These are phyloP conservation scores for Pseudocercospora vitis DNA, from an alignment of 2,329 filamentous ascomycete species.

Conservation along the genomic window DNA sequence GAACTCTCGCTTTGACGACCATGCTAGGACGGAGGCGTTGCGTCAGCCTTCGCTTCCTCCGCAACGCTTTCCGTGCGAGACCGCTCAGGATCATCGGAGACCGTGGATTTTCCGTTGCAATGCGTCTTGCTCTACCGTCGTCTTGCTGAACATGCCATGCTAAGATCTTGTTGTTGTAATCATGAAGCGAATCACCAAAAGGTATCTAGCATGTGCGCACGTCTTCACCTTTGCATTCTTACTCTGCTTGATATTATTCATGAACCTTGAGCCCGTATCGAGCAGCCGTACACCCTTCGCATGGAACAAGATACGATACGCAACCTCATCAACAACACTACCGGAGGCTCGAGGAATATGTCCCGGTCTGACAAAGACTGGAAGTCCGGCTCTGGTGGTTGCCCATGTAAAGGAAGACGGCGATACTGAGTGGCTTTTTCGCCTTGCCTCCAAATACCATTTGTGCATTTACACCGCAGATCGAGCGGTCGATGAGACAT, in stretches of 20 bases:
- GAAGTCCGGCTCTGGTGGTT: constrained; percentile 50
- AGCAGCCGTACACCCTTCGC: constrained; percentile 35
- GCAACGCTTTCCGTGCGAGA: too few species aligned
- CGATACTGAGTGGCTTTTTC: constrained; percentile 45
- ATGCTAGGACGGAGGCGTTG: too few species aligned
- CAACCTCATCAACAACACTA: constrained; percentile 38
- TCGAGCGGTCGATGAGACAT: constrained; percentile 30
- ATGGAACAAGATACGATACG: constrained; percentile 49
- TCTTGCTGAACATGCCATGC: background rate
- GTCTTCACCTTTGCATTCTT: constrained; percentile 10
- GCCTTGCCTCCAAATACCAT: constrained; percentile 44
- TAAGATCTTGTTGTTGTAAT: background rate
- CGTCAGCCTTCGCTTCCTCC: too few species aligned
- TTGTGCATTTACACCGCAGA: constrained; percentile 50
- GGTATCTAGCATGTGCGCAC: constrained; percentile 18
- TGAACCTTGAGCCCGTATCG: constrained; percentile 13
- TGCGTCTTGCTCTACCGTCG: background rate
- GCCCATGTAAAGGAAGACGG: constrained; percentile 45
- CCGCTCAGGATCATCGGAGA: too few species aligned
- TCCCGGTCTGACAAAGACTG: constrained; percentile 41
- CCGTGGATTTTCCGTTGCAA: background rate
- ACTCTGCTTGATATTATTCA: constrained; percentile 15
- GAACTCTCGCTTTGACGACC: too few species aligned
- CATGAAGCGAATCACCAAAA: constrained; percentile 20
- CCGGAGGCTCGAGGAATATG: constrained; percentile 44